Base-by-base conservation (phyloP, 1,284 basidiomycete genomes). In the Ceratobasidium sp. region DNA sequence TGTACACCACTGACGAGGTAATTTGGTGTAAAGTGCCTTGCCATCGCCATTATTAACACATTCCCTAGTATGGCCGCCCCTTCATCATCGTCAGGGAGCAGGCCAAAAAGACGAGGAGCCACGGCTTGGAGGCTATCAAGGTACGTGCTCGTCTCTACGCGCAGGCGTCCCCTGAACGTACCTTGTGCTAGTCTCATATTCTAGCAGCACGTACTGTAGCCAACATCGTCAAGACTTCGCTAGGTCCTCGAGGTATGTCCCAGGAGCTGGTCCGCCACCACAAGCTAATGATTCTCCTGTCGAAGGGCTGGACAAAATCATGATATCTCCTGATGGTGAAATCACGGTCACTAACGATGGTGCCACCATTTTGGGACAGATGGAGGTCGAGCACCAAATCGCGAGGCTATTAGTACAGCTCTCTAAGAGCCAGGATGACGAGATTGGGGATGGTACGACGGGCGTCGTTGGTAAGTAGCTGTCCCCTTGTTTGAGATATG, bases 321-420 rank as follows among this genome's bases (percentile, higher is more conserved):
- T 99, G 81, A 98, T 99, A 81, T 96, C 95, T 51, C 92, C 96
- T 34, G 97, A 99, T 85, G 97, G 97, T 64, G 97, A 99, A 80
- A 99, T 99, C 80, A 98, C 96, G 62, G 97, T 99, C 58, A 98
- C 97, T 24, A 99, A 99, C 84, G 97, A 99, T 84, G 97, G 97
- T 64, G 97, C 97, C 14, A 98, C 96, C 24, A 98, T 98, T 78
- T 86, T 98, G 63, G 88, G 92, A 54, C 94, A 96, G 85, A 97
- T 97, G 95, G 94, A 98, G 84, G 95, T 99, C 64, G 97, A 99
- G 80, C 96, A 98, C 82, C 96, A 98, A 84, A 97, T 99, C 80
- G 97, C 97, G 75, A 98, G 98, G 84, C 88, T 99, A 56, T 88
- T 99, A 51, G 97, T 99, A 11, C 95, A 99, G 82, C 87, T 98